Evolutionary conservation across 2,329 filamentous ascomycete species (phyloP).

Genomic region (Massarina eburnea): DNA sequence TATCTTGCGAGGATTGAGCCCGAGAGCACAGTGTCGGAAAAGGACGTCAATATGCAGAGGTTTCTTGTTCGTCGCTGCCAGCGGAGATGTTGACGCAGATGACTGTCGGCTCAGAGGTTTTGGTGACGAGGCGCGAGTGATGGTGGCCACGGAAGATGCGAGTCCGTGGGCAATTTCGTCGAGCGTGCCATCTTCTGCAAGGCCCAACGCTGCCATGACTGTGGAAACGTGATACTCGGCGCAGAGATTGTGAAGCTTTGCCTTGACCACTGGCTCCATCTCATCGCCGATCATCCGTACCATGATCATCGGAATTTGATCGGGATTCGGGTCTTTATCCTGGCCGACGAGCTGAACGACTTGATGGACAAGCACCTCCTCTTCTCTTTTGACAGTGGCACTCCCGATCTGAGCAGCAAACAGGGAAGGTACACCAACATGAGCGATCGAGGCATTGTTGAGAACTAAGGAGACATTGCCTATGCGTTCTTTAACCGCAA

Average conservation of each 20-base stretch:
- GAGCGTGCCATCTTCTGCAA: slow-evolving; percentile 61
- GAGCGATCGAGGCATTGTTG: slow-evolving; percentile 33
- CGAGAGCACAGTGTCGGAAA: slow-evolving; percentile 78
- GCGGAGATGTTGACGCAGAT: slow-evolving; percentile 25
- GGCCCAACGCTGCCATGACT: slow-evolving; percentile 74
- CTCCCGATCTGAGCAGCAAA: slow-evolving; percentile 73
- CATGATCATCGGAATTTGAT: slow-evolving; percentile 73
- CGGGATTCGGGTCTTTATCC: too few relatives aligned
- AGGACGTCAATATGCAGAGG: slow-evolving; percentile 69
- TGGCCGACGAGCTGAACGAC: slow-evolving; percentile 46
- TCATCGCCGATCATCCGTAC: slow-evolving; percentile 90
- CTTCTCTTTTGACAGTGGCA: slow-evolving; percentile 65
- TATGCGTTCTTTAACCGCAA: slow-evolving; percentile 68
- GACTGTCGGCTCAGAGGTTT: slow-evolving; percentile 37
- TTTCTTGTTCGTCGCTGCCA: slow-evolving; percentile 26
- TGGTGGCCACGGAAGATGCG: slow-evolving; percentile 75
- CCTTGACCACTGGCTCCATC: slow-evolving; percentile 84
- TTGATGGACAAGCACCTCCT: slow-evolving; percentile 72
- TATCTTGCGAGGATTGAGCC: slow-evolving; percentile 77
- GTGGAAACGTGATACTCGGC: slow-evolving; percentile 89
- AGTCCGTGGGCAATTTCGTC: slow-evolving; percentile 76
- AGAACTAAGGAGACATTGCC: slow-evolving; percentile 56
- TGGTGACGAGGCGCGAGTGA: slow-evolving; percentile 66
- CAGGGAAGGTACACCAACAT: slow-evolving; percentile 83
- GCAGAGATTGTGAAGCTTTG: slow-evolving; percentile 81